Evolutionary conservation across 495 filamentous ascomycete genomes (phyloP), one percentile per base, ranked within the genome.

Genomic region (Astrothelium subdiscretum): DNA sequence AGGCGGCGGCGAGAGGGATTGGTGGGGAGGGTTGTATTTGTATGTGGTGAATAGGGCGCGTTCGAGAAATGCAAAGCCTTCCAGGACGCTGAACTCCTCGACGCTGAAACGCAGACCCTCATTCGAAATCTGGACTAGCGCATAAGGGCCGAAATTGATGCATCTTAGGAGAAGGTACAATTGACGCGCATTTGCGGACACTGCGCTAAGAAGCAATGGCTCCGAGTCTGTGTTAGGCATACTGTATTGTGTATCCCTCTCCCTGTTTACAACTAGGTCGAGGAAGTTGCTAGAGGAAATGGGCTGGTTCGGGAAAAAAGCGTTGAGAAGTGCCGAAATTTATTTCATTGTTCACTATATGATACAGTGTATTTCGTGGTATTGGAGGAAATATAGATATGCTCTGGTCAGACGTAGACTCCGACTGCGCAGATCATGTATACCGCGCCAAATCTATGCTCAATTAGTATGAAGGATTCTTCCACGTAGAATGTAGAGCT

Each of bases 401-500:
- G 48, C 22, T 54, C 48, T 35, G 20, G 3, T 79, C 85, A 98
- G 75, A 98, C 94, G 85, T 98, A 98, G 71, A 98, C 95, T 70
- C 94, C 94, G 72, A 91, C 94, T 26, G 91, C 94, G 75, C 94
- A 98, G 72, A 98, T 97, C 86, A 96, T 92, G 80, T 90, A 95
- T 24, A 97, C 91, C 52, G 92, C 88, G 65, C 95, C 94, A 73
- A 97, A 91, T 44, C 94, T 98, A 71, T 1, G 10, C 1, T 12
- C 32, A 5, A 20, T 67, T 32, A 65, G 48, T 43, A 15, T 63
- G 61, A 65, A 70, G 67, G 51, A 13, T 31, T 38, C 48, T 51
- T 62, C 12, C 35, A 13, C 31, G 24, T 20, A 24, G 52, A 40
- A 58, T 31, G 52, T 32, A 38, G 38, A 31, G 29, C 84, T 71